These are phyloP conservation scores for Pythium chondricola DNA, from an alignment of 352 stramenopile species.

Conservation along the genomic window DNA sequence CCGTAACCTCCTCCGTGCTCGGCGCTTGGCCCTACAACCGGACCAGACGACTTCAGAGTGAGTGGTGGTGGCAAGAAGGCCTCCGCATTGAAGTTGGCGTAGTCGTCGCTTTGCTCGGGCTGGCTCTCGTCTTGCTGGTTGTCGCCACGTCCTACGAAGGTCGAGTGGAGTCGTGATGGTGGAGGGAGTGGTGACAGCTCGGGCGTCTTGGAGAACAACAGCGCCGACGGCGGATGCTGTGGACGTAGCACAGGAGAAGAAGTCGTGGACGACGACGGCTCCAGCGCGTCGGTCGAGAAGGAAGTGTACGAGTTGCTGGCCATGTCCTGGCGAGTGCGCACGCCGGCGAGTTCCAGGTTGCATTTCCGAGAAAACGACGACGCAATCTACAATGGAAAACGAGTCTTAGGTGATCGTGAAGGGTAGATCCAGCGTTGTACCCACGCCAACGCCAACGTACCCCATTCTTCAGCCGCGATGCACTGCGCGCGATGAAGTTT, in stretches of 20 bases:
- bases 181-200: neutral
- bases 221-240: conserved; percentile 1
- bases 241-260: conserved; percentile 5
- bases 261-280: conserved; percentile 14
- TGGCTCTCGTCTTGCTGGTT: conserved; percentile 16
- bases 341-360: conserved; percentile 26
- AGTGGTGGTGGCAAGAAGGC: conserved; percentile 25
- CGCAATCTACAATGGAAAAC: conserved; percentile 25
- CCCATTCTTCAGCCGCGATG: conserved; percentile 47
- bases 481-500: conserved; percentile 54
- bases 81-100: conserved; percentile 39
- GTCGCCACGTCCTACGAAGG: neutral
- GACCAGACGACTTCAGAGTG: conserved; percentile 5
- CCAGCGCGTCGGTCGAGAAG: conserved; percentile 60
- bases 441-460: conserved; percentile 22
- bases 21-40: too few relatives aligned
- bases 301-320: conserved; percentile 55
- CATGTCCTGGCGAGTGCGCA: conserved; percentile 28
- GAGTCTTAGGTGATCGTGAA: neutral
- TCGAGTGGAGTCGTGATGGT: too few relatives aligned
- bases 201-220: conserved; percentile 48
- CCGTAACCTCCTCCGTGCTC: too few relatives aligned
- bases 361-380: conserved; percentile 47
- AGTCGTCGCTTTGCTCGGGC: conserved; percentile 19
- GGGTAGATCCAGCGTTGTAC: neutral